These are phyloP conservation scores for Secale cereale DNA, from an alignment of 176 grass and related monocot species.

Conservation along the genomic window DNA sequence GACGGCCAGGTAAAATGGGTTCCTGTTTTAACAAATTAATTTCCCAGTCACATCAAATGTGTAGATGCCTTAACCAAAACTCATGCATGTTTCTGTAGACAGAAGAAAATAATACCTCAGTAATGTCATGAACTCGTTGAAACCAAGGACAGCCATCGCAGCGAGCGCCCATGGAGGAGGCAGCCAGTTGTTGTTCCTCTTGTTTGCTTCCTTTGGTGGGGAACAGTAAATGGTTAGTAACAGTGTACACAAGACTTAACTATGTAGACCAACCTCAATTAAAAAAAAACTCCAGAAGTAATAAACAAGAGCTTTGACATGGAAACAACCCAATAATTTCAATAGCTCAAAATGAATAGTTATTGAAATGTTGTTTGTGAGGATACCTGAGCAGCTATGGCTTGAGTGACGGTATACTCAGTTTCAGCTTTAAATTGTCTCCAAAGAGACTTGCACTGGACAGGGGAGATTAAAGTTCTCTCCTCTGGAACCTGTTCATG, in stretches of 20 bases:
- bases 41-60: constrained; percentile 1
- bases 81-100: background rate
- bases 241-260: background rate
- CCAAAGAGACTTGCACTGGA: constrained; percentile 91
- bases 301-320: background rate
- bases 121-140: constrained; percentile 98
- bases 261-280: background rate
- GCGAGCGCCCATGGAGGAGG: constrained; percentile 98
- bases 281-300: background rate
- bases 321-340: background rate
- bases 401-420: constrained; percentile 89
- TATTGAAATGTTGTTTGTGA: background rate
- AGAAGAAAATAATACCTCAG: constrained; percentile 57
- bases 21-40: constrained; percentile 54
- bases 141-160: constrained; percentile 84
- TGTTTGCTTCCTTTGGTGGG: constrained; percentile 81
- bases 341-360: background rate
- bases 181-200: constrained; percentile 93
- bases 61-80: background rate
- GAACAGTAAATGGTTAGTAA: constrained; percentile 13
- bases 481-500: constrained; percentile 53
- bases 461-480: constrained; percentile 84
- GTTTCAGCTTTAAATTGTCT: constrained; percentile 94
- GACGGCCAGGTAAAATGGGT: constrained; percentile 63
- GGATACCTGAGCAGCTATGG: constrained; percentile 84